These are phyloP conservation scores for Erucastrum elatum DNA, from an alignment of 345 rosid species.

Conservation along the genomic window DNA sequence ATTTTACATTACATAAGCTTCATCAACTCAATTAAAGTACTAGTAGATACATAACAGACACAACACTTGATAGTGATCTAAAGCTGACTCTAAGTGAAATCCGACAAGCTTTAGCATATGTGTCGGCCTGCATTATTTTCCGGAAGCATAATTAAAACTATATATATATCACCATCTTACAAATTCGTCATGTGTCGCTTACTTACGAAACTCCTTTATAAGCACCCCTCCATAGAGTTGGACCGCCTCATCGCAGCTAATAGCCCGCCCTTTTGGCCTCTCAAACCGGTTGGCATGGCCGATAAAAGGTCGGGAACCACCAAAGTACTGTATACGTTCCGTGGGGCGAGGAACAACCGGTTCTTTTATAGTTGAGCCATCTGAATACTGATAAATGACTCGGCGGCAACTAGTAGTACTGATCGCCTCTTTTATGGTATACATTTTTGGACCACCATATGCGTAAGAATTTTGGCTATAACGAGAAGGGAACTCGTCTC, in stretches of 20 bases:
- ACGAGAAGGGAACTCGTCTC: constrained; percentile 25
- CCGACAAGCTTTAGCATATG: constrained; percentile 31
- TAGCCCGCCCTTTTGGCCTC: constrained; percentile 25
- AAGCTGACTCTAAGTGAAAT: constrained; percentile 30
- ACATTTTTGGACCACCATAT: constrained; percentile 20
- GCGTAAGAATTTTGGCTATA: constrained; percentile 7
- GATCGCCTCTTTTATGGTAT: constrained; percentile 22
- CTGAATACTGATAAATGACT: constrained; percentile 13
- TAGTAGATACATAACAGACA: constrained; percentile 18
- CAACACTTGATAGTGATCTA: constrained; percentile 33
- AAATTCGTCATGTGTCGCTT: constrained; percentile 11
- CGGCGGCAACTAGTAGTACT: background rate
- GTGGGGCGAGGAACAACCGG: constrained; percentile 17
- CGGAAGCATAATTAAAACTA: constrained; percentile 3
- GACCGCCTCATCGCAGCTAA: constrained; percentile 36
- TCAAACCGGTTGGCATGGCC: constrained; percentile 7
- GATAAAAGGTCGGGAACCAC: constrained; percentile 21
- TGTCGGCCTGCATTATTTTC: constrained; percentile 27
- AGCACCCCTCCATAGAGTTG: constrained; percentile 37
- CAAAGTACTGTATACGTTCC: constrained; percentile 6
- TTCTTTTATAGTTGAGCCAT: constrained; percentile 10
- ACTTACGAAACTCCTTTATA: constrained; percentile 30
- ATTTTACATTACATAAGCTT: constrained; percentile 27
- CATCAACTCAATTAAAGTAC: constrained; percentile 23
- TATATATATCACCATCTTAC: constrained; percentile 14